Evolutionary conservation across 2,329 filamentous ascomycete species (phyloP), one percentile per base, ranked within the genome.

Genomic region (Aspergillus terreus): DNA sequence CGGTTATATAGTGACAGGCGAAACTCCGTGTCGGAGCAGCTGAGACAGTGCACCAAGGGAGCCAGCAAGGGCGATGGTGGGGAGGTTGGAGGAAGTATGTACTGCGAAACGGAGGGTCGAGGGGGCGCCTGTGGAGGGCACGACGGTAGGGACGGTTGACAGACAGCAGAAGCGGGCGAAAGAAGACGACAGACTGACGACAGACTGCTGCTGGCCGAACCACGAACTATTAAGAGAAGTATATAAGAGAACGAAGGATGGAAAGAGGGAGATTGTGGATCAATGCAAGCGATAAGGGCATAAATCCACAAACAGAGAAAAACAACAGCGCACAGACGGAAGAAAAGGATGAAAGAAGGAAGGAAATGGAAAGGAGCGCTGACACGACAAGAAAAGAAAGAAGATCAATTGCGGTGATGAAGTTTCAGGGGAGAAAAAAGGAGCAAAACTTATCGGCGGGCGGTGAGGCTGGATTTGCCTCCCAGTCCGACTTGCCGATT

Each of bases 301-400:
- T 35, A 43, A 45, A 47, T 53, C 52, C 17, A 44, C 47, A 21
- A 46, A 35, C 47, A n/a, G 41, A 53, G 46, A 53, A 52, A 51
- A 57, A 50, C 55, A 52, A 43, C 47, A 35, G 32, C 50, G 53
- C 49, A 50, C 41, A 56, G 50, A 53, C 42, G 41, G 58, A 52
- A 49, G 46, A 45, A 49, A 38, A 43, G 51, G 19, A 46, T 44
- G 35, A 44, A 48, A 45, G 38, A 44, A 50, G 32, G 47, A 54
- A 43, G 44, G 47, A 47, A 50, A 41, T n/a, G 47, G 50, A 49
- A 44, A 40, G 55, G 42, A 47, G 49, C 51, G 48, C 52, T 50
- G 57, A 47, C 56, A 57, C 57, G 57, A 47, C 56, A 57, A 58
- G 54, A 55, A 54, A 56, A 50, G 49, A 56, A 56, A 55, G 49